These are phyloP conservation scores for Lolium rigidum DNA, from an alignment of 176 grass and related monocot genomes.

Conservation along the genomic window DNA sequence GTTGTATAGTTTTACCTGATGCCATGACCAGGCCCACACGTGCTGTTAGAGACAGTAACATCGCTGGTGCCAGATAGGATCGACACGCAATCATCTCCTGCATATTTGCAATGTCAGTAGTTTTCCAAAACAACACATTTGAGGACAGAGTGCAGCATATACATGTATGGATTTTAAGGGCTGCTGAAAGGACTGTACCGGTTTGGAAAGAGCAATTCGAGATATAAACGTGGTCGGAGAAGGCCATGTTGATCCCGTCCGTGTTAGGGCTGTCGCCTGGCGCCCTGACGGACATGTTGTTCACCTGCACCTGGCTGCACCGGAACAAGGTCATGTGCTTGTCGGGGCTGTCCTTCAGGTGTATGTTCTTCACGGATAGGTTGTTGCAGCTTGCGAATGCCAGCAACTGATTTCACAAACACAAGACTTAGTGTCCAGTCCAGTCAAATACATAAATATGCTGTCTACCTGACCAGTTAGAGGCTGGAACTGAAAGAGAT, in stretches of 20 bases:
- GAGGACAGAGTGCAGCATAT: background rate
- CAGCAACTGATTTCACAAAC: slow-evolving; percentile 44
- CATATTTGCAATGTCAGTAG: slow-evolving; percentile 25
- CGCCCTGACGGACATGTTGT: slow-evolving; percentile 44
- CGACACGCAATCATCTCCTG: slow-evolving; percentile 83
- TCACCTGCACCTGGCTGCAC: background rate
- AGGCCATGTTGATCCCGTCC: slow-evolving; percentile 62
- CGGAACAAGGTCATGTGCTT: too few species aligned
- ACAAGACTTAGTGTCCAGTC: background rate
- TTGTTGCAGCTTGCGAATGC: slow-evolving; percentile 38
- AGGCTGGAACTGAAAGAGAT: too few species aligned
- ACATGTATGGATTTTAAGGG: background rate
- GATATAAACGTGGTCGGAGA: slow-evolving; percentile 43
- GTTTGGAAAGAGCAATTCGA: slow-evolving; percentile 45
- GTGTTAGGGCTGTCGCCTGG: slow-evolving; percentile 78
- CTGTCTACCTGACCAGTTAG: background rate
- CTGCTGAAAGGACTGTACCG: slow-evolving; percentile 38
- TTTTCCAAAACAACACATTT: background rate
- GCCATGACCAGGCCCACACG: slow-evolving; percentile 78
- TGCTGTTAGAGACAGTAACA: slow-evolving; percentile 36
- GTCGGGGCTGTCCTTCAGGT: too few species aligned
- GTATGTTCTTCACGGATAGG: too few species aligned
- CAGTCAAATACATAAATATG: background rate
- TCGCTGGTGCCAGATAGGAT: slow-evolving; percentile 43
- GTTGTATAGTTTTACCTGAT: slow-evolving; percentile 55